Percentiles rank a stretch among this genome's conserved stretches.
phyloP scores from a whole-genome alignment of 768 basidiomycete species.

The Vararia minispora region DNA sequence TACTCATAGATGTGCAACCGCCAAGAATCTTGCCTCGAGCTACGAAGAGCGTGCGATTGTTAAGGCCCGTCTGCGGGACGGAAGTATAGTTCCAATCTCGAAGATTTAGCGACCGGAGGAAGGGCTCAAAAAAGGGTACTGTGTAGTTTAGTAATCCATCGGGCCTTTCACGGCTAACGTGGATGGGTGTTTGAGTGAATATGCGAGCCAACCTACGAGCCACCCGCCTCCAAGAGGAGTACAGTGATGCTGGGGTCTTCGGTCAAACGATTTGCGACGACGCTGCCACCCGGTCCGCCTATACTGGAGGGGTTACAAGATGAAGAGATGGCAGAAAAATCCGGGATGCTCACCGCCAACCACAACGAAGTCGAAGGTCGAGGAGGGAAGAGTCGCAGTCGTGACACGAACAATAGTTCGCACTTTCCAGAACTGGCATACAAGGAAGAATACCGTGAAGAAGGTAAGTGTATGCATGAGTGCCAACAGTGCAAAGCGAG shows the following conservation, averaged over 20 bases:
- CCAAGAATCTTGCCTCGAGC: not conserved
- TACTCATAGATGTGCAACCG: not conserved
- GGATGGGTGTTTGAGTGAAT: not conserved
- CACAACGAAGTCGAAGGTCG: not conserved
- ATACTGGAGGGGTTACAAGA: not conserved
- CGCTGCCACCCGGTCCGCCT: not conserved
- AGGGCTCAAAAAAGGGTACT: not conserved
- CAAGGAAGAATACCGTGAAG: too few species aligned
- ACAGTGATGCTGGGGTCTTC: not conserved
- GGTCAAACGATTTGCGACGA: not conserved
- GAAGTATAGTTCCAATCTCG: conserved; percentile 7
- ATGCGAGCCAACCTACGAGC: not conserved
- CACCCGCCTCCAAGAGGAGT: not conserved
- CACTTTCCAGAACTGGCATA: too few species aligned
- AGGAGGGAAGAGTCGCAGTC: too few species aligned
- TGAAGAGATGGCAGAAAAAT: not conserved
- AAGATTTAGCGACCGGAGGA: not conserved
- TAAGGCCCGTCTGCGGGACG: not conserved
- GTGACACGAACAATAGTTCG: too few species aligned
- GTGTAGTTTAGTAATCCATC: not conserved
- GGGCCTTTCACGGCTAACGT: not conserved
- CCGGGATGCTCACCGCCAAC: not conserved
- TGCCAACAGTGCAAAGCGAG: too few species aligned
- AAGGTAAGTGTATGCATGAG: too few species aligned
- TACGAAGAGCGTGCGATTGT: not conserved